Evolutionary conservation across 2,329 filamentous ascomycete species (phyloP), one percentile per base, ranked within the genome.

Genomic region (Fusarium mangiferae): DNA sequence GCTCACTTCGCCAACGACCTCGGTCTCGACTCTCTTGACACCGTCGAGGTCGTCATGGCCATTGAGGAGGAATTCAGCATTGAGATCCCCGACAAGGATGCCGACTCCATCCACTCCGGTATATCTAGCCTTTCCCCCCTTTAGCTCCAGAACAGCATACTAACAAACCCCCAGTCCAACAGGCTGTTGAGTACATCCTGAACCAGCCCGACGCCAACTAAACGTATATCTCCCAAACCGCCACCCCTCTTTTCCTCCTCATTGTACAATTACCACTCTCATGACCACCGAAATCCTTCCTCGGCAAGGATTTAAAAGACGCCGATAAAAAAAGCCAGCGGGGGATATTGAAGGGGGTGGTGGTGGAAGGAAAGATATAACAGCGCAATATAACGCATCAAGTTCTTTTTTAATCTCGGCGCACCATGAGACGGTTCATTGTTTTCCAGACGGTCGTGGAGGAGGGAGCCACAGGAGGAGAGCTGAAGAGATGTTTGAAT

Each of bases 11-110:
- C 94, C 82, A 98, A 98, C 84, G 96, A 99, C 86, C 93, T 99
- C 75, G 96, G 95, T 76, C 89, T 99, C 80, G 96, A 99, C 88
- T 97, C 93, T 86, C 90, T 99, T 84, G 96, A 99, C 85, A 98
- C 96, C 74, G 96, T 99, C 75, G 96, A 99, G 89, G 96, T 99
- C 77, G 96, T 99, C 80, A 99, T 99, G 96, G 96, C 96, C 77
- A 98, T 99, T 86, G 96, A 99, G 90, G 96, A 99, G 86, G 88
- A 91, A 81, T 91, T 91, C 82, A 90, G 94, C 92, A 96, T 98
- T 84, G 95, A 98, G 90, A 98, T 98, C 81, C 95, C 95, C 78
- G 95, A 98, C 87, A 98, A 98, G 90, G 94, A 98, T 82, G 95
- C 95, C 77, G 95, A 98, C 84, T 88, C 89, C 76, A 97, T 98